These are phyloP conservation scores for Phaeophleospora eucalypticola DNA, from an alignment of 2,329 filamentous ascomycete species.

Conservation along the genomic window DNA sequence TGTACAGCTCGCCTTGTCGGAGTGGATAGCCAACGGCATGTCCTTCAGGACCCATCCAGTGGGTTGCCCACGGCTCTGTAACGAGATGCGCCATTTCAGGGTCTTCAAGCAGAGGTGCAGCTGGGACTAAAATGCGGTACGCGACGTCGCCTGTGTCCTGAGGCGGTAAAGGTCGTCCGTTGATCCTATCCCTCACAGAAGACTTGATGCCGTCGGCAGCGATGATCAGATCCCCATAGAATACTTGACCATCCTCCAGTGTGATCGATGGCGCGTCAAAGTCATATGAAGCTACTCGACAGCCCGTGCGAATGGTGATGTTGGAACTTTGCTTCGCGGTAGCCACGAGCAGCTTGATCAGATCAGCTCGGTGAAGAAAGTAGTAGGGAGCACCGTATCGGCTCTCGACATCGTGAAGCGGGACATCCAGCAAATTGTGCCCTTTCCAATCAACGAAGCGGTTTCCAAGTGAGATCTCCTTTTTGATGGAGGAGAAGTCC, in stretches of 20 bases:
- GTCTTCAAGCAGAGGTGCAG: slow-evolving; percentile 24
- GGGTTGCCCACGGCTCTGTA: slow-evolving; percentile 26
- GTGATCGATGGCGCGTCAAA: slow-evolving; percentile 24
- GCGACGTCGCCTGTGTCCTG: slow-evolving; percentile 31
- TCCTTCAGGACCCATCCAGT: slow-evolving; percentile 33
- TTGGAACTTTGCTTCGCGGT: slow-evolving; percentile 11
- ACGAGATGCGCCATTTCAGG: slow-evolving; percentile 28
- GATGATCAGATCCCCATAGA: slow-evolving; percentile 27
- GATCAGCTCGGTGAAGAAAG: slow-evolving; percentile 32
- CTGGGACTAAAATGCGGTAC: slow-evolving; percentile 29
- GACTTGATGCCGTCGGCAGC: slow-evolving; percentile 33
- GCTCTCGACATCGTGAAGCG: slow-evolving; percentile 20
- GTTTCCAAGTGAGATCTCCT: slow-evolving; percentile 27
- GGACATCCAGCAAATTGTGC: slow-evolving; percentile 23
- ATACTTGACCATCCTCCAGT: slow-evolving; percentile 16
- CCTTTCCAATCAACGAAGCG: slow-evolving; percentile 32
- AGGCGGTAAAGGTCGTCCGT: slow-evolving; percentile 23
- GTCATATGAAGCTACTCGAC: slow-evolving; percentile 25
- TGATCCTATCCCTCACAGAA: slow-evolving; percentile 23
- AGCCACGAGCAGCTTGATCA: slow-evolving; percentile 23
- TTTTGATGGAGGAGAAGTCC: slow-evolving; percentile 25
- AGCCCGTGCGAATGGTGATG: slow-evolving; percentile 21
- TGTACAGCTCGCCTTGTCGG: slow-evolving; percentile 30
- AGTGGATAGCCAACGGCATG: slow-evolving; percentile 34
- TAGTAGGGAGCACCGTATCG: slow-evolving; percentile 31